Evolutionary conservation across 2,329 filamentous ascomycete species (phyloP), one percentile per base, ranked within the genome.

Genomic region (Emmonsiellopsis sp.): DNA sequence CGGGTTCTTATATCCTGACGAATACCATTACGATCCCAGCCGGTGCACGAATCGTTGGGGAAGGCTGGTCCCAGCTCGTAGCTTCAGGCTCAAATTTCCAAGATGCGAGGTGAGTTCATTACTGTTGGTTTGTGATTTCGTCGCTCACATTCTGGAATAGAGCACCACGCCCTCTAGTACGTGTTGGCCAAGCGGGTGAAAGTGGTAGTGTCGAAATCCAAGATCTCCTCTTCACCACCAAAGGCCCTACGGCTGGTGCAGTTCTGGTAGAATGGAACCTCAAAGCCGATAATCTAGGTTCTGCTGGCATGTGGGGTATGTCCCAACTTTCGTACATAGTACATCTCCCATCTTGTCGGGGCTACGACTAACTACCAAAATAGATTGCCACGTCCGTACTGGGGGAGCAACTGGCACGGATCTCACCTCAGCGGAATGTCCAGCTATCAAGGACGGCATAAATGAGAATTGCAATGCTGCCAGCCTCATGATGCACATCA

Each of bases 401-500:
- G 49, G 49, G 11, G 49, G 49, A 13, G 49, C 49, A 21, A 46
- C 17, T 21, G 49, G 49, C 11, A 52, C 42, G 10, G 42, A 52
- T 34, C 42, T 52, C 27, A 52, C 49, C 5, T 52, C 49, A n/a
- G 17, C 42, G 17, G 42, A 52, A 17, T 52, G 49, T 17, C 49
- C 49, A 5, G 34, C 46, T 6, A 40, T 49, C 31, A 52, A 8
- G 42, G 21, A n/a, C 11, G 49, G 49, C 13, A 42, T 45, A 4
- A 52, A 52, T 45, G 49, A 52, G n/a, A 42, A 53, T 10, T 62
- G 61, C 47, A 56, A 56, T 14, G 58, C 58, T 5, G 58, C 57
- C 1, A 61, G 58, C 48, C 69, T 86, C 68, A 72, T 86, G 61
- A 68, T 86, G 50, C 83, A 86, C 67, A 67, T 86, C 55, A 86